phyloP scores from a whole-genome alignment of 2,329 filamentous ascomycete genomes.

The Bipolaris cookei region DNA sequence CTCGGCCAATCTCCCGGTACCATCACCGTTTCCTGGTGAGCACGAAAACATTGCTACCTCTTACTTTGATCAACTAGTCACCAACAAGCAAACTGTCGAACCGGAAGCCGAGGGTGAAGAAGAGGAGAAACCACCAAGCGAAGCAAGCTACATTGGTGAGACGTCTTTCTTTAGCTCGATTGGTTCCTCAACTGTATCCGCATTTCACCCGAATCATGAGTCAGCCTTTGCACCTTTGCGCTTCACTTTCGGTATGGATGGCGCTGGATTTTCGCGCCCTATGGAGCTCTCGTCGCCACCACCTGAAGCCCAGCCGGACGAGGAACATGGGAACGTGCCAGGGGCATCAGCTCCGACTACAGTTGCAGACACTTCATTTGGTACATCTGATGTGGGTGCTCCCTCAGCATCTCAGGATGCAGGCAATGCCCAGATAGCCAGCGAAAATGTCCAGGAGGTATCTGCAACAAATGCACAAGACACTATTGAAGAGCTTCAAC shows the following conservation, averaged over 20 bases:
- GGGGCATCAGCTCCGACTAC: neutral
- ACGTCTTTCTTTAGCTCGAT: slow-evolving; percentile 46
- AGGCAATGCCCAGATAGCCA: neutral
- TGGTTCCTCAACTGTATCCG: slow-evolving; percentile 31
- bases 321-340: neutral
- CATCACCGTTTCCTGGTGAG: slow-evolving; percentile 48
- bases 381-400: slow-evolving; percentile 10
- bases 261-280: slow-evolving; percentile 31
- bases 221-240: slow-evolving; percentile 46
- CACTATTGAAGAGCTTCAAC: neutral
- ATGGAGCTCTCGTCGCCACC: slow-evolving; percentile 28
- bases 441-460: neutral
- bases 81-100: slow-evolving; percentile 5
- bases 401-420: neutral
- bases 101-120: slow-evolving; percentile 6
- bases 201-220: slow-evolving; percentile 39
- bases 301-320: slow-evolving; percentile 13
- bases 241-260: slow-evolving; percentile 47
- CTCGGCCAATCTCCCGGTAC: slow-evolving; percentile 46
- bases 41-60: slow-evolving; percentile 29
- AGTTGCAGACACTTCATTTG: neutral
- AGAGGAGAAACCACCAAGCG: slow-evolving; percentile 19
- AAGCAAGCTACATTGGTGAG: slow-evolving; percentile 38
- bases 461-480: neutral
- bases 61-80: slow-evolving; percentile 36